These are phyloP conservation scores for Xylaria grammica DNA, from an alignment of 495 filamentous ascomycete genomes.

Conservation along the genomic window DNA sequence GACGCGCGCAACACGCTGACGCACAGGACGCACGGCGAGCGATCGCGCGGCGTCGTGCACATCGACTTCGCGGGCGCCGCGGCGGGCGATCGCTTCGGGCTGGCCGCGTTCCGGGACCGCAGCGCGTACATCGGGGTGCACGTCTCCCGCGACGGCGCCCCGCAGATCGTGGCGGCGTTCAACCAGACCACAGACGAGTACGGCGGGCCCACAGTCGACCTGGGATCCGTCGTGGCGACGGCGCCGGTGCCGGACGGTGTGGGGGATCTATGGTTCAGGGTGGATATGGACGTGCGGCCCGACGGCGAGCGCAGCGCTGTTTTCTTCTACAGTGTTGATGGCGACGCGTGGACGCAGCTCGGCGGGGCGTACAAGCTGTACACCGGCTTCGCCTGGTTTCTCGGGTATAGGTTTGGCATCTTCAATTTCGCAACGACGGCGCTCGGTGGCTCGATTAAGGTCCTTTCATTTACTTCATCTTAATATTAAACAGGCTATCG, in stretches of 20 bases:
- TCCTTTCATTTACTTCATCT: constrained; percentile 38
- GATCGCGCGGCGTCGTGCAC: constrained; percentile 51
- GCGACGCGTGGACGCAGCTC: constrained; percentile 46
- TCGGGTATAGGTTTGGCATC: constrained; percentile 61
- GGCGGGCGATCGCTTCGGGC: constrained; percentile 57
- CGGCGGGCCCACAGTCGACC: constrained; percentile 48
- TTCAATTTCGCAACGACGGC: constrained; percentile 63
- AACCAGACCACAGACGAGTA: constrained; percentile 29
- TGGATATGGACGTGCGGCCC: constrained; percentile 24
- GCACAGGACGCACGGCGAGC: constrained; percentile 56
- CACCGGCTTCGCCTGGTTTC: constrained; percentile 57
- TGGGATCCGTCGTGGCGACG: constrained; percentile 44
- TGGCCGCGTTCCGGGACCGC: constrained; percentile 56
- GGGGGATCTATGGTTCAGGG: constrained; percentile 48
- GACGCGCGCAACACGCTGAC: constrained; percentile 62
- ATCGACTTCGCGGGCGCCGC: constrained; percentile 53
- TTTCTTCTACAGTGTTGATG: constrained; percentile 61
- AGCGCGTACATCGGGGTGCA: constrained; percentile 58
- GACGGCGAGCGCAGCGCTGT: constrained; percentile 29
- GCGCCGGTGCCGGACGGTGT: constrained; percentile 28
- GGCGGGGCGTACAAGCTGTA: constrained; percentile 49
- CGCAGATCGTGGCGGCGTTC: constrained; percentile 29
- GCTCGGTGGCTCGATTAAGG: constrained; percentile 54
- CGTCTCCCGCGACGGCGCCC: constrained; percentile 27
- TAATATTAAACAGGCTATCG: too few species aligned